These are phyloP conservation scores for Imleria badia DNA, from an alignment of 768 basidiomycete genomes.

Conservation along the genomic window DNA sequence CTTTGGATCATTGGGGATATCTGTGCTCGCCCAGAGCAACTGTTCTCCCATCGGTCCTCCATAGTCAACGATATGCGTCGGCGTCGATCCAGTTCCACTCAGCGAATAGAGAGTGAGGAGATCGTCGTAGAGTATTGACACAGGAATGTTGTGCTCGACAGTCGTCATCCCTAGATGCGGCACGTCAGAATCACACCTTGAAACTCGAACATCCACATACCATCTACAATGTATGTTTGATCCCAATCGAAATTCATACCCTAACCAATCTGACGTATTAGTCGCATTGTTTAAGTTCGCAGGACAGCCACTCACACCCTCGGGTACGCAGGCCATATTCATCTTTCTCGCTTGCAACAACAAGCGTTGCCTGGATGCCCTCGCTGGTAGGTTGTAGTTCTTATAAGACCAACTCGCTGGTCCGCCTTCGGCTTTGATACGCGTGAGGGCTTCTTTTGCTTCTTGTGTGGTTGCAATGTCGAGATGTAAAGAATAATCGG, in stretches of 20 bases:
- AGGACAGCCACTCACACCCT: slow-evolving; percentile 46
- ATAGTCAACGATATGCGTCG: slow-evolving; percentile 76
- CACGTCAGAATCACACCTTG: background rate
- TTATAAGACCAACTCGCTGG: slow-evolving; percentile 72
- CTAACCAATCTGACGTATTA: slow-evolving; percentile 18
- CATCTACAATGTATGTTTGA: slow-evolving; percentile 75
- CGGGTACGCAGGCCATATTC: slow-evolving; percentile 70
- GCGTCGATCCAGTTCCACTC: slow-evolving; percentile 72
- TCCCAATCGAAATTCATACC: slow-evolving; percentile 85
- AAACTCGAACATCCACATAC: slow-evolving; percentile 34
- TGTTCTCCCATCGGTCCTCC: slow-evolving; percentile 73
- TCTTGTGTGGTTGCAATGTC: slow-evolving; percentile 62
- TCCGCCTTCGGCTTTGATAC: slow-evolving; percentile 74
- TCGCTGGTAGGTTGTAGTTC: slow-evolving; percentile 70
- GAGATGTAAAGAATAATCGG: slow-evolving; percentile 58
- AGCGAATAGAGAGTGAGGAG: slow-evolving; percentile 57
- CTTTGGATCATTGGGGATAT: slow-evolving; percentile 71
- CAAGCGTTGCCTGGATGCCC: slow-evolving; percentile 67
- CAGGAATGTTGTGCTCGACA: slow-evolving; percentile 67
- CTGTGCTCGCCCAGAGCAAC: slow-evolving; percentile 61
- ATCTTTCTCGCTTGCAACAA: slow-evolving; percentile 59
- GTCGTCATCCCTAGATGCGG: slow-evolving; percentile 65
- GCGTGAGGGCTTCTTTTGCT: slow-evolving; percentile 61
- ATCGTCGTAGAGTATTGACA: slow-evolving; percentile 66
- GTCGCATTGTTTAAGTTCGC: background rate